Percentiles rank a stretch among this genome's conserved stretches.
These are phyloP conservation scores for Taiozyma sp. DNA, from an alignment of 1,139 yeast genomes.

Conservation along the genomic window DNA sequence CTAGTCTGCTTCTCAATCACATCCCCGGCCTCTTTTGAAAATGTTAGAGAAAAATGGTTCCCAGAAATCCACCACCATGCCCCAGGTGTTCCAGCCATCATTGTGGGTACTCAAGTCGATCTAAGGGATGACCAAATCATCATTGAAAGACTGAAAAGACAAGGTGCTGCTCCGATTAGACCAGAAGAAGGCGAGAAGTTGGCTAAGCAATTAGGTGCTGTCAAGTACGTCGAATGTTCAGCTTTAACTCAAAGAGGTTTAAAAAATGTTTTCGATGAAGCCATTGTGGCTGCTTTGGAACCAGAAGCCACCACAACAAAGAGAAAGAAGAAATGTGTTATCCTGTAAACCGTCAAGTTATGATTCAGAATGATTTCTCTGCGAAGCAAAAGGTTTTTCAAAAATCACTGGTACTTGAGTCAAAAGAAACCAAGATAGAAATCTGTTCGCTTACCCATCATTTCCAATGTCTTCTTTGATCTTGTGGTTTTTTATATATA, in stretches of 20 bases:
- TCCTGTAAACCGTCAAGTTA: constrained; percentile 32
- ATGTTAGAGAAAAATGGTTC: constrained; percentile 97
- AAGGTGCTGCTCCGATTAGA: constrained; percentile 82
- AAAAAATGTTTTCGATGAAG: constrained; percentile 95
- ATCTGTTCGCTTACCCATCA: not conserved
- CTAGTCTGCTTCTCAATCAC: constrained; percentile 92
- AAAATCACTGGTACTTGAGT: not conserved
- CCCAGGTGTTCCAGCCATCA: constrained; percentile 94
- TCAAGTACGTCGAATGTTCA: constrained; percentile 94
- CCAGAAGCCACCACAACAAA: constrained; percentile 75
- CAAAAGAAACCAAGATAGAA: not conserved
- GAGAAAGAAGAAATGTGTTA: constrained; percentile 70
- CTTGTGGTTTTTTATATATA: not conserved
- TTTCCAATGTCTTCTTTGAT: not conserved
- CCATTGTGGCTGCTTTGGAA: constrained; percentile 92
- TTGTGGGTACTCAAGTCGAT: constrained; percentile 95
- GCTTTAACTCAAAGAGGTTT: constrained; percentile 97
- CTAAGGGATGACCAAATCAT: constrained; percentile 90
- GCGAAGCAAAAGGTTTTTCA: not conserved
- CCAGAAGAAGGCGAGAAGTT: constrained; percentile 87
- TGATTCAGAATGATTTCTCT: not conserved
- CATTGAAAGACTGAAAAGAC: constrained; percentile 84
- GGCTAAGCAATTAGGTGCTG: constrained; percentile 92
- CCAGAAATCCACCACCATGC: constrained; percentile 98
- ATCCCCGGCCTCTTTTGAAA: constrained; percentile 97